Conservation (phyloP, 2,329 filamentous ascomycete genomes). For the Diaporthe citrichinensis region DNA sequence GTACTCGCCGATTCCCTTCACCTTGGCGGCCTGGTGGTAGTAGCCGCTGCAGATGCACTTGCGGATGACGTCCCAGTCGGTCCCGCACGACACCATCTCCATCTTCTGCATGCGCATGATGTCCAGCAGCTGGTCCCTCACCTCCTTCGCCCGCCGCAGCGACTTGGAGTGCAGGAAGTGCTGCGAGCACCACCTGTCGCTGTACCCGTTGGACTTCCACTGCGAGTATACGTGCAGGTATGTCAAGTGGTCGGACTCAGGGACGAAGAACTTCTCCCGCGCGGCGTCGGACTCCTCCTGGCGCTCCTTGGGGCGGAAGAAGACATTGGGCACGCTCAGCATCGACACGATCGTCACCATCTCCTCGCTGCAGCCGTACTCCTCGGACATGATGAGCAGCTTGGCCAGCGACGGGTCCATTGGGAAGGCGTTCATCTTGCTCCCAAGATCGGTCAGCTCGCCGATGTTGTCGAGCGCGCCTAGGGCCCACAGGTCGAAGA, state of each 20-base stretch:
- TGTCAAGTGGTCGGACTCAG: conserved; percentile 96
- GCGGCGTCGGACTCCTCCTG: conserved; percentile 97
- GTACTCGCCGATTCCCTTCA: conserved; percentile 97
- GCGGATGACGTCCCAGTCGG: conserved; percentile 95
- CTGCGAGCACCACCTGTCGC: conserved; percentile 90
- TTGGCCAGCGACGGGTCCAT: conserved; percentile 98
- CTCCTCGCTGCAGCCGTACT: conserved; percentile 95
- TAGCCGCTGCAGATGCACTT: conserved; percentile 98
- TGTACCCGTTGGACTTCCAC: conserved; percentile 92
- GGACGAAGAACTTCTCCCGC: conserved; percentile 97
- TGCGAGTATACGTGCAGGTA: conserved; percentile 96
- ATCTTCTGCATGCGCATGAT: conserved; percentile 97
- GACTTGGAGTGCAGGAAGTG: conserved; percentile 98
- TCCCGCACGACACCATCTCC: conserved; percentile 88
- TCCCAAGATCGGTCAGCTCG: conserved; percentile 87
- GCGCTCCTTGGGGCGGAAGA: conserved; percentile 96
- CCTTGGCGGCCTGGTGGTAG: conserved; percentile 97
- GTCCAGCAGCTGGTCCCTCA: conserved; percentile 91
- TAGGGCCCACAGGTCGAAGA: conserved; percentile 97
- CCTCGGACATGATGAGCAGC: conserved; percentile 89
- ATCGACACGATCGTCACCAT: conserved; percentile 99
- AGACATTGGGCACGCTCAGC: conserved; percentile 96
- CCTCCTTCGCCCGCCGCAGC: conserved; percentile 90
- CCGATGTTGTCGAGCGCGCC: conserved; percentile 95
- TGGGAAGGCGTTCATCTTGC: conserved; percentile 96